Percentiles rank a stretch among this genome's conserved stretches.
phyloP scores from a whole-genome alignment of 306 rosid genomes.

The Prunus mume region DNA sequence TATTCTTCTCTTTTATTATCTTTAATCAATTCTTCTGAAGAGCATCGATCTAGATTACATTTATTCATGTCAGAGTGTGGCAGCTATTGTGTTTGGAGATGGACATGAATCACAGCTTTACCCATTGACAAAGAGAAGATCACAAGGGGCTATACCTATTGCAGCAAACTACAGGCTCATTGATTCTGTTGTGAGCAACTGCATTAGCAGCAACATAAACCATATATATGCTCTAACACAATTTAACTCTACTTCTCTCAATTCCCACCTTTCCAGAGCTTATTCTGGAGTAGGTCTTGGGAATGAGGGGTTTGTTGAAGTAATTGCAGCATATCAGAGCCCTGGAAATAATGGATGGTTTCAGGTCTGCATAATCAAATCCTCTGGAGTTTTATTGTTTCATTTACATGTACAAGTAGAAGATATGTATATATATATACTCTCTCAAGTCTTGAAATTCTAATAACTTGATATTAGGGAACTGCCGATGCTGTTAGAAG shows the following conservation, averaged over 20 bases:
- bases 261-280: conserved; percentile 40
- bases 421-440: neutral
- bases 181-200: conserved; percentile 44
- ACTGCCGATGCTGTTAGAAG: conserved; percentile 44
- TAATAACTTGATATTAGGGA: conserved; percentile 27
- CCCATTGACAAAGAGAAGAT: conserved; percentile 43
- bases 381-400: neutral
- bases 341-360: conserved; percentile 31
- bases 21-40: neutral
- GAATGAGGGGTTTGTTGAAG: conserved; percentile 26
- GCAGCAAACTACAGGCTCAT: conserved; percentile 45
- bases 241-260: conserved; percentile 44
- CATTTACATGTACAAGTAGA: neutral
- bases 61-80: conserved; percentile 28
- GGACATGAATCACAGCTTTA: conserved; percentile 34
- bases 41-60: neutral
- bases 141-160: conserved; percentile 41
- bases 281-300: conserved; percentile 30
- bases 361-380: conserved; percentile 25
- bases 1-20: neutral
- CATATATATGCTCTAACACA: conserved; percentile 41
- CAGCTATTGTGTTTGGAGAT: conserved; percentile 38
- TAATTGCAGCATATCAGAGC: conserved; percentile 42
- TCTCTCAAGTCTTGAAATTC: neutral
- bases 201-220: conserved; percentile 35